phyloP scores from a whole-genome alignment of 139 green algal genomes.

The Chlorella sp. region DNA sequence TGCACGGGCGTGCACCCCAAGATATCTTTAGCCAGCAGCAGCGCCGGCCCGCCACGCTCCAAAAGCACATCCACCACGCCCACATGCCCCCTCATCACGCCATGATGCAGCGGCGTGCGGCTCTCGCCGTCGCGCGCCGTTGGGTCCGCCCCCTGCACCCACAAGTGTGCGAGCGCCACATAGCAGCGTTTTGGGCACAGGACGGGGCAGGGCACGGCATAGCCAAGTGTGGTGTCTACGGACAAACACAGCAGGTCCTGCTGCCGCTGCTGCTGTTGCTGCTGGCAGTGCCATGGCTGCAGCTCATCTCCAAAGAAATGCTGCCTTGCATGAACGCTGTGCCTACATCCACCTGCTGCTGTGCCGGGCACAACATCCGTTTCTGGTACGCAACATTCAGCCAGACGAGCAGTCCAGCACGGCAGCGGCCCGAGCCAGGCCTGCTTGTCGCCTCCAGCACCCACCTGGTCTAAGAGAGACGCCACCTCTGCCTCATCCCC shows the following conservation, averaged over 20 bases:
- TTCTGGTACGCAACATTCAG: too few relatives aligned
- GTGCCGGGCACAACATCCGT: neutral
- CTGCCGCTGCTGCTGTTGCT: neutral
- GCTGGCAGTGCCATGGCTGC: neutral
- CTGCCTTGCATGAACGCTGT: neutral
- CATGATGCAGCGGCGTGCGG: slow-evolving; percentile 65
- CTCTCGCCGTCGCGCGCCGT: slow-evolving; percentile 55
- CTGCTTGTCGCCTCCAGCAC: neutral
- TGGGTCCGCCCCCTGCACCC: slow-evolving; percentile 55
- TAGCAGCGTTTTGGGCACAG: neutral
- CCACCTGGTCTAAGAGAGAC: slow-evolving; percentile 44
- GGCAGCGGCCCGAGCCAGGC: too few relatives aligned
- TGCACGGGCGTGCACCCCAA: slow-evolving; percentile 71
- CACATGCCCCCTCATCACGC: slow-evolving; percentile 67
- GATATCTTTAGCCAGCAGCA: slow-evolving; percentile 65
- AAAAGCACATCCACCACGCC: slow-evolving; percentile 56
- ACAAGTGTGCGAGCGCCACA: neutral
- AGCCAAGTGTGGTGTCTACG: too few relatives aligned
- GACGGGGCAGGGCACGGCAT: too few relatives aligned
- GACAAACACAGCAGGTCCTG: neutral
- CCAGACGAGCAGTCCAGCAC: too few relatives aligned
- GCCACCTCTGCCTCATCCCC: slow-evolving; percentile 51
- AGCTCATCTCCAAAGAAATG: neutral
- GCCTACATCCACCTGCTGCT: neutral
- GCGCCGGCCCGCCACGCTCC: slow-evolving; percentile 35